These are phyloP conservation scores for Antarctomyces pellizariae DNA, from an alignment of 495 filamentous ascomycete species.

Conservation along the genomic window DNA sequence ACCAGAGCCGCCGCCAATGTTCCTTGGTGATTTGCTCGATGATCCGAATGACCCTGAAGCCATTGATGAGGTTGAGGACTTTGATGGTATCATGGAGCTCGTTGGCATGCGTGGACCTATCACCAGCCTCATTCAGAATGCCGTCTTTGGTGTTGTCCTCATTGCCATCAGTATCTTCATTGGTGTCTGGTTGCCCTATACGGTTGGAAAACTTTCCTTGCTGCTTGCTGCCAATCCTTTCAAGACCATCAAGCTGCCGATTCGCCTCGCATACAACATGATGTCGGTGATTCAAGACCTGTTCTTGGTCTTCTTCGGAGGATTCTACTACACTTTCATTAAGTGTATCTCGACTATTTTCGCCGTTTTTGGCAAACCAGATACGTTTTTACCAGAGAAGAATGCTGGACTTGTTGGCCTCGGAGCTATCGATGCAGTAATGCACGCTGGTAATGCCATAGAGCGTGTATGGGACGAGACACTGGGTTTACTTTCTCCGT, in stretches of 20 bases:
- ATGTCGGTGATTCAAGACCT: constrained; percentile 42
- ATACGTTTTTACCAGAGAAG: neutral
- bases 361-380: constrained; percentile 4
- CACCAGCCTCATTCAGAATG: constrained; percentile 76
- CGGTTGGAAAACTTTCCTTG: constrained; percentile 63
- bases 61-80: constrained; percentile 74
- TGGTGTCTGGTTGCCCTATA: constrained; percentile 79
- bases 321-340: constrained; percentile 7
- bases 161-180: constrained; percentile 65
- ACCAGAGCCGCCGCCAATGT: too few relatives aligned
- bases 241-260: constrained; percentile 40
- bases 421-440: constrained; percentile 7
- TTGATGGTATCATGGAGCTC: constrained; percentile 93
- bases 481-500: too few relatives aligned
- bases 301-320: constrained; percentile 16
- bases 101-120: constrained; percentile 91
- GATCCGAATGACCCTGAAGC: constrained; percentile 35
- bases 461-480: too few relatives aligned
- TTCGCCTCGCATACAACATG: constrained; percentile 39
- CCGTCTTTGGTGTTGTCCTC: constrained; percentile 75
- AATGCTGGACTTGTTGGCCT: neutral
- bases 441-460: too few relatives aligned
- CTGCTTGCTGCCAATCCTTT: constrained; percentile 60
- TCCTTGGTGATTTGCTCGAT: too few relatives aligned
- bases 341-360: constrained; percentile 2